These are phyloP conservation scores for Phlebiopsis gigantea DNA, from an alignment of 768 basidiomycete genomes.

Conservation along the genomic window DNA sequence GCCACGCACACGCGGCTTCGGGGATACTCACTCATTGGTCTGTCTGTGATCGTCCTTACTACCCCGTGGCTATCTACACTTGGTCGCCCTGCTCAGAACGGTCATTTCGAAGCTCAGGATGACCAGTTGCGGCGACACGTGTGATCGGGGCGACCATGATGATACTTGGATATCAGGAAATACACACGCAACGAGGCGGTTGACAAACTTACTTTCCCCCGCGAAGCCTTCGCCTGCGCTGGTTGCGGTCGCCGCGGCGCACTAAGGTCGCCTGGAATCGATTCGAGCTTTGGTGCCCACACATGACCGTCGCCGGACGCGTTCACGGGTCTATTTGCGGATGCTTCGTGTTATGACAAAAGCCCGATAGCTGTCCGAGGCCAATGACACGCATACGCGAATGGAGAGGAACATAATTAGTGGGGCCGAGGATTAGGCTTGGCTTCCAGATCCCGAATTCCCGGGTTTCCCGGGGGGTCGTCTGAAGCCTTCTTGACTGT, in stretches of 20 bases:
- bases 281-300: conserved; percentile 61
- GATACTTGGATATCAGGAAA: neutral
- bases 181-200: conserved; percentile 58
- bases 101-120: conserved; percentile 65
- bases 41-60: neutral
- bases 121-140: conserved; percentile 50
- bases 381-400: too few species aligned
- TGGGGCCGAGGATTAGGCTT: neutral
- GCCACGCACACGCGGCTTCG: conserved; percentile 2
- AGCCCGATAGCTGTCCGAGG: conserved; percentile 37
- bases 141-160: neutral
- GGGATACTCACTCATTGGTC: conserved; percentile 12
- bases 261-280: conserved; percentile 65
- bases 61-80: neutral
- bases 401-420: neutral
- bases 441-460: conserved; percentile 72
- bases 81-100: conserved; percentile 25
- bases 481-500: conserved; percentile 25
- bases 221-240: conserved; percentile 78
- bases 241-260: conserved; percentile 75
- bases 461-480: conserved; percentile 60
- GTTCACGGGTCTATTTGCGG: conserved; percentile 60
- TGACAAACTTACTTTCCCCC: conserved; percentile 65
- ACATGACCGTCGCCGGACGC: conserved; percentile 38
- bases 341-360: conserved; percentile 71